phyloP scores from a whole-genome alignment of 768 basidiomycete genomes.

The Podaxis rugospora region DNA sequence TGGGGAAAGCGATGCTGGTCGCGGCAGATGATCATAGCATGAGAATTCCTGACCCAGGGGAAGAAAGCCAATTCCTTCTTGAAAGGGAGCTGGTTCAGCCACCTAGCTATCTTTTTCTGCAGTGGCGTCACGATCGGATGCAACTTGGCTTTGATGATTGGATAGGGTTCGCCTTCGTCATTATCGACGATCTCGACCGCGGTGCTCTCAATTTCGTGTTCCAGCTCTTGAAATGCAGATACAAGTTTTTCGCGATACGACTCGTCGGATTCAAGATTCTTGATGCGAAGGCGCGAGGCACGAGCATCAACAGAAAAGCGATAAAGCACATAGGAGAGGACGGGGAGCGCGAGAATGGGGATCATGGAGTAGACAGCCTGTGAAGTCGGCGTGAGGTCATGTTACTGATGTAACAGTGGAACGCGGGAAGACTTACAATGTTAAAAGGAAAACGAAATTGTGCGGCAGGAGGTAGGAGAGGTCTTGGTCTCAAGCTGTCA shows the following conservation, averaged over 20 bases:
- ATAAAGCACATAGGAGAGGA: constrained; percentile 49
- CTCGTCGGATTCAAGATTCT: constrained; percentile 54
- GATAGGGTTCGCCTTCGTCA: constrained; percentile 23
- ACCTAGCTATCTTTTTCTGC: constrained; percentile 53
- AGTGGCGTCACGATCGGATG: constrained; percentile 48
- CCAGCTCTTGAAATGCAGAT: constrained; percentile 53
- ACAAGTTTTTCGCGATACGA: constrained; percentile 41
- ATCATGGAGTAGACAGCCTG: constrained; percentile 52
- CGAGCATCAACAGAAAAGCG: constrained; percentile 55
- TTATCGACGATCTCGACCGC: constrained; percentile 57
- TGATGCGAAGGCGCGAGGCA: constrained; percentile 62
- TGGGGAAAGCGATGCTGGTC: constrained; percentile 56
- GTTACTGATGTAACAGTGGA: background rate
- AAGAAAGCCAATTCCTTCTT: constrained; percentile 72
- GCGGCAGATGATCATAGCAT: constrained; percentile 68
- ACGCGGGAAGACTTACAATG: constrained; percentile 41
- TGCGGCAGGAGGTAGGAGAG: constrained; percentile 54
- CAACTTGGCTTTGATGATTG: constrained; percentile 18
- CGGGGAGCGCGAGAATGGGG: constrained; percentile 61
- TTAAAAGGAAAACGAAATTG: constrained; percentile 67
- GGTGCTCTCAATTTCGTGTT: constrained; percentile 55
- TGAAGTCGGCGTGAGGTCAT: background rate
- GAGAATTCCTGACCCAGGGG: constrained; percentile 53
- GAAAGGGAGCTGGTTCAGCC: constrained; percentile 66
- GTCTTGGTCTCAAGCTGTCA: constrained; percentile 32